Base-by-base conservation (phyloP, 2,329 filamentous ascomycete genomes). In the Colletotrichum gigasporum region DNA sequence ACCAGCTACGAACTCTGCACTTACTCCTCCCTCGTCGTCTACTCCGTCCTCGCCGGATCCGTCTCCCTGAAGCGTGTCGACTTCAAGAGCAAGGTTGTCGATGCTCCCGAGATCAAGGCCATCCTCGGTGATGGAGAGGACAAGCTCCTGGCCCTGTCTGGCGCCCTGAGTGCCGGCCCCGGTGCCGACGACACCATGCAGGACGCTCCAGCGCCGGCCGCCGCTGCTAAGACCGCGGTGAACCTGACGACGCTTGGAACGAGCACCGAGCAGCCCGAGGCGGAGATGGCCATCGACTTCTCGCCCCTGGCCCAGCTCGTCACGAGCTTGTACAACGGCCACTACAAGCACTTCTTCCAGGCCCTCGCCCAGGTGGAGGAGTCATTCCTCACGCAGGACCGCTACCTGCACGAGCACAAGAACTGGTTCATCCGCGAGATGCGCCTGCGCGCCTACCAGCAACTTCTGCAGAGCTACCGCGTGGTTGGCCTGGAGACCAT, bases 371-470 rank as follows among this genome's bases (percentile, higher is more conserved):
- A 90, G 10, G 96, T 98, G 1, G 96, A 99, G 82, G 93, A 96
- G 79, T 90, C 91, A 72, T 99, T 99, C 84, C 85, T 99, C 69
- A 94, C 90, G 70, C 93, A 96, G 76, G 96, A 99, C 76, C 92
- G 96, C 63, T 97, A 98, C 80, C 86, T 99, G 61, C 91, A 94
- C 75, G 96, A 99, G 84, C 96, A 99, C 83, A 92, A 93, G 78
- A 90, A 89, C 74, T 99, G 96, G 95, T 98, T 96, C 77, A 95
- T 99, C 71, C 91, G 96, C 53, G 96, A 99, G 85, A 99, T 99
- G 96, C 90, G 96, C 62, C 87, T 98, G 69, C 90, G 95, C 63
- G 95, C 93, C 34, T 99, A 99, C 82, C 93, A 97, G 79, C 96
- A 99, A 83, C 87, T 99, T 39, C 87, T 99, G 42, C 96, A 98